Evolutionary conservation across 768 basidiomycete species (phyloP).

Genomic region (Tylopilus vinaceipallidus): DNA sequence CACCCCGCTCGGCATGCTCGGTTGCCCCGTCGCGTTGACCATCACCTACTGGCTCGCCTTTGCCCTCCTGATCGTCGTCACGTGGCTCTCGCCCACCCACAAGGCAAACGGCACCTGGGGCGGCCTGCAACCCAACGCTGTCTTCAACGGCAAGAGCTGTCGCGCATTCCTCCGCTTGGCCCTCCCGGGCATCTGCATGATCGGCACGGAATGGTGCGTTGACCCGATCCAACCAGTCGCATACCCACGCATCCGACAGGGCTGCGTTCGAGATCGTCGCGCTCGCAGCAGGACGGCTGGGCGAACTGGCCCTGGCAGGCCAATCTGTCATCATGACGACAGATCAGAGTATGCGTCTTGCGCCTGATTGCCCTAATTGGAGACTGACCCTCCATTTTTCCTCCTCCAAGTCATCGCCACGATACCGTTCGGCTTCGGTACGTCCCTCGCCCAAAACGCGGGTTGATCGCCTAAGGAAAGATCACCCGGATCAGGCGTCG

Average conservation of each 20-base stretch:
- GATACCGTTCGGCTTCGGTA: conserved; percentile 71
- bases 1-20: conserved; percentile 60
- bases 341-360: conserved; percentile 55
- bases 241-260: conserved; percentile 40
- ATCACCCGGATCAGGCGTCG: conserved; percentile 45
- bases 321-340: conserved; percentile 81
- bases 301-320: conserved; percentile 64
- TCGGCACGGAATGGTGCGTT: conserved; percentile 74
- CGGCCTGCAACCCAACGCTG: conserved; percentile 45
- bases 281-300: conserved; percentile 69
- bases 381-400: neutral
- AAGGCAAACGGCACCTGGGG: conserved; percentile 62
- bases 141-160: conserved; percentile 51
- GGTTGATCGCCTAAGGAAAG: neutral
- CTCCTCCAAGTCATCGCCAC: conserved; percentile 57
- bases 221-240: neutral
- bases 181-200: conserved; percentile 76
- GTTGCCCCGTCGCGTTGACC: conserved; percentile 65
- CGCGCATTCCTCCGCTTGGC: conserved; percentile 61
- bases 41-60: conserved; percentile 72
- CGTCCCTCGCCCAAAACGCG: neutral
- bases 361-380: neutral
- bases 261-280: conserved; percentile 83
- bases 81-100: conserved; percentile 51
- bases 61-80: conserved; percentile 47